These are phyloP conservation scores for Sesbania bispinosa DNA, from an alignment of 306 rosid species.

Conservation along the genomic window DNA sequence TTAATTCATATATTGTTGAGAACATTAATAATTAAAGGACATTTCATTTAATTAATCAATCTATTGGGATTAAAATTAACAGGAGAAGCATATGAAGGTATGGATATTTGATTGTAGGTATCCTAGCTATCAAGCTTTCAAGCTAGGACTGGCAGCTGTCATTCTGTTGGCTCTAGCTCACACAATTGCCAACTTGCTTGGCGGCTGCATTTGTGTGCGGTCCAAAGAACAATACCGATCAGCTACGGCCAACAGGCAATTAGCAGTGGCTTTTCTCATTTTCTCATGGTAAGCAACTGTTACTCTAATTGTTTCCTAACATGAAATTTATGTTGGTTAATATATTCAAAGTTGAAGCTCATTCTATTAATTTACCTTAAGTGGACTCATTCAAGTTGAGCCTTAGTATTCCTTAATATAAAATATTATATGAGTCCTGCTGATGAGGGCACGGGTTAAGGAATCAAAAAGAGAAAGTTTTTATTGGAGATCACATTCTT, in stretches of 20 bases:
- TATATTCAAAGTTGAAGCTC: too few species aligned
- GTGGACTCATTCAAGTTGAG: too few species aligned
- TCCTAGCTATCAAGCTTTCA: slow-evolving; percentile 71
- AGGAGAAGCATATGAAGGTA: slow-evolving; percentile 53
- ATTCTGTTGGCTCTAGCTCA: slow-evolving; percentile 59
- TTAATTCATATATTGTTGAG: neutral
- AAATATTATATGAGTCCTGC: too few species aligned
- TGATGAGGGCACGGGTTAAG: too few species aligned
- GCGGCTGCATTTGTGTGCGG: slow-evolving; percentile 61
- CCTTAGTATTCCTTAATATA: too few species aligned
- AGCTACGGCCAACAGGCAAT: slow-evolving; percentile 49
- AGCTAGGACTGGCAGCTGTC: slow-evolving; percentile 70
- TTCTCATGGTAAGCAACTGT: slow-evolving; percentile 53
- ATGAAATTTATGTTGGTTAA: too few species aligned
- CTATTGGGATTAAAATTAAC: neutral
- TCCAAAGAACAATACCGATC: slow-evolving; percentile 30
- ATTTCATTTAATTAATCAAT: neutral
- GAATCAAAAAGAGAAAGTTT: too few species aligned
- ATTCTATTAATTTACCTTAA: neutral
- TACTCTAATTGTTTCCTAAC: neutral
- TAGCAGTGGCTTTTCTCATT: slow-evolving; percentile 49
- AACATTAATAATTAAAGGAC: neutral
- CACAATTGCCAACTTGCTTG: slow-evolving; percentile 50
- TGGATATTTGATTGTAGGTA: slow-evolving; percentile 64
- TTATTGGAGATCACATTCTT: too few species aligned